Percentiles rank a stretch among this genome's conserved stretches.
phyloP scores from a whole-genome alignment of 345 rosid species.

The Aquilaria sinensis region DNA sequence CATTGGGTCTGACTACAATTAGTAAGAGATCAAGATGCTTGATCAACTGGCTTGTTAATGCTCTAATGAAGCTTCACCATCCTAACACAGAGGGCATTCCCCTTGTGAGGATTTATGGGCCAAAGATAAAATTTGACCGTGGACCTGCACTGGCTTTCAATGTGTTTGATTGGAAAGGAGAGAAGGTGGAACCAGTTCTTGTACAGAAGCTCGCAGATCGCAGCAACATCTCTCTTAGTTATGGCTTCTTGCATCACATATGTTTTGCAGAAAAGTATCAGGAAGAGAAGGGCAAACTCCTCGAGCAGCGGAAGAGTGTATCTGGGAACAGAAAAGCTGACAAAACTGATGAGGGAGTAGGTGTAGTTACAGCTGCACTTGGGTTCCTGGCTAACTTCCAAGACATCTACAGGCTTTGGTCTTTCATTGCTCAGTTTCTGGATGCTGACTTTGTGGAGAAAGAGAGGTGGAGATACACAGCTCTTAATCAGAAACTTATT shows the following conservation, averaged over 20 bases:
- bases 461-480: slow-evolving; percentile 68
- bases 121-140: slow-evolving; percentile 71
- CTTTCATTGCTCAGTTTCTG: slow-evolving; percentile 74
- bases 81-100: slow-evolving; percentile 43
- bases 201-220: slow-evolving; percentile 90
- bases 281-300: slow-evolving; percentile 39
- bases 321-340: slow-evolving; percentile 24
- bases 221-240: slow-evolving; percentile 63
- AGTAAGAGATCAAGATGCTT: slow-evolving; percentile 76
- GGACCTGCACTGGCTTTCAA: slow-evolving; percentile 90
- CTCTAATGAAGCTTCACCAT: slow-evolving; percentile 74
- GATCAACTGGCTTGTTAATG: slow-evolving; percentile 84
- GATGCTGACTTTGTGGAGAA: slow-evolving; percentile 91
- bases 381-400: slow-evolving; percentile 81
- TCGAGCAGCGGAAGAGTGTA: slow-evolving; percentile 34
- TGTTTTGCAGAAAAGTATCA: slow-evolving; percentile 54
- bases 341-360: slow-evolving; percentile 39
- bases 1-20: slow-evolving; percentile 51
- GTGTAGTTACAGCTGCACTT: slow-evolving; percentile 67
- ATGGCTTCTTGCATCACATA: slow-evolving; percentile 58
- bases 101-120: slow-evolving; percentile 76
- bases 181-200: slow-evolving; percentile 65
- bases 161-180: slow-evolving; percentile 77
- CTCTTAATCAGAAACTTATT: slow-evolving; percentile 53
- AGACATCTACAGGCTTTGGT: slow-evolving; percentile 79